phyloP scores from a whole-genome alignment of 1,139 yeast species.

The Saccharomyces hybrid region DNA sequence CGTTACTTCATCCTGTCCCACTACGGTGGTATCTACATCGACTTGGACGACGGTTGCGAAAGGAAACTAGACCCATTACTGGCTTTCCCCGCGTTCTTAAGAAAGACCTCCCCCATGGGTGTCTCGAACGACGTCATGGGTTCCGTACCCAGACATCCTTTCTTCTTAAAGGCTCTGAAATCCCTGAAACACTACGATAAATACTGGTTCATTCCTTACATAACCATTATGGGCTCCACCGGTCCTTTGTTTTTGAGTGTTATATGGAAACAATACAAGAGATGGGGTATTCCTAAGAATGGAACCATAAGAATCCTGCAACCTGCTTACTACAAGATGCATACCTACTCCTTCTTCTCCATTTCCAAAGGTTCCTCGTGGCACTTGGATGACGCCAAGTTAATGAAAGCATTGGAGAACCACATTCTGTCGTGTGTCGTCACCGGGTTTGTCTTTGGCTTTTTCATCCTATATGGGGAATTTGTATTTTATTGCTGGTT shows the following conservation, averaged over 20 bases:
- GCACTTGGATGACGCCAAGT: slow-evolving; percentile 80
- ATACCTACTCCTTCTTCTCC: slow-evolving; percentile 53
- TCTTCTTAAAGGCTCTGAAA: slow-evolving; percentile 64
- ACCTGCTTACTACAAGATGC: slow-evolving; percentile 63
- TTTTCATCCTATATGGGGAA: slow-evolving; percentile 51
- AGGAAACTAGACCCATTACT: slow-evolving; percentile 71
- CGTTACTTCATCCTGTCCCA: slow-evolving; percentile 76
- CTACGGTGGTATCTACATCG: slow-evolving; percentile 87
- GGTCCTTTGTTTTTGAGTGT: slow-evolving; percentile 86
- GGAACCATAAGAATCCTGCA: slow-evolving; percentile 59
- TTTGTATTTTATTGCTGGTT: slow-evolving; percentile 49
- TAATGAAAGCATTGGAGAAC: slow-evolving; percentile 60
- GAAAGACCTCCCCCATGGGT: slow-evolving; percentile 87
- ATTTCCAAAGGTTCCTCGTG: slow-evolving; percentile 78
- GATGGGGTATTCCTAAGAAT: slow-evolving; percentile 61
- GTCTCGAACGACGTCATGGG: slow-evolving; percentile 93
- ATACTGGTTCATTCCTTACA: slow-evolving; percentile 76
- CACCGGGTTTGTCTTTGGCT: slow-evolving; percentile 57
- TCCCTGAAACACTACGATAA: slow-evolving; percentile 54
- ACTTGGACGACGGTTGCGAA: slow-evolving; percentile 82
- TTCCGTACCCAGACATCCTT: slow-evolving; percentile 77
- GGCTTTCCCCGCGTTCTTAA: slow-evolving; percentile 74
- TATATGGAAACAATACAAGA: slow-evolving; percentile 77
- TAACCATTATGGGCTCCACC: slow-evolving; percentile 88
- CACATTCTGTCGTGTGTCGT: slow-evolving; percentile 65